phyloP scores from a whole-genome alignment of 2,329 filamentous ascomycete genomes.

The Pseudovirgaria hyperparasitica region DNA sequence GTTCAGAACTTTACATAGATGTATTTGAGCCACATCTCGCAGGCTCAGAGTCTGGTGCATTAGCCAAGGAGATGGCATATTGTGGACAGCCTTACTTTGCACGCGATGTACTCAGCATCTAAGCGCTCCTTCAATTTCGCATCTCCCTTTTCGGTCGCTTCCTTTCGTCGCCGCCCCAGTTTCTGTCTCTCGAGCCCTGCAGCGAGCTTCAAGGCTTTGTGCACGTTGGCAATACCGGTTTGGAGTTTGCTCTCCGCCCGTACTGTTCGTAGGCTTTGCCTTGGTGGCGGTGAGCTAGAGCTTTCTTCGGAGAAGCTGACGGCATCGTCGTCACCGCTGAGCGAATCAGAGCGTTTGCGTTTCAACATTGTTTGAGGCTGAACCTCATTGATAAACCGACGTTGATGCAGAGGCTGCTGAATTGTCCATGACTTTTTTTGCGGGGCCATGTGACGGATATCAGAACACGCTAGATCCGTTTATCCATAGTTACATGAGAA shows the following conservation, averaged over 20 bases:
- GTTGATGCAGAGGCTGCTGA: too few species aligned
- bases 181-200: slow-evolving; percentile 72
- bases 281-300: slow-evolving; percentile 6
- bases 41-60: slow-evolving; percentile 36
- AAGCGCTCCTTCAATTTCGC: slow-evolving; percentile 41
- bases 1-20: slow-evolving; percentile 43
- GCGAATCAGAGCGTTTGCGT: slow-evolving; percentile 16
- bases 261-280: slow-evolving; percentile 11
- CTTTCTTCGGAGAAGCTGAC: slow-evolving; percentile 1
- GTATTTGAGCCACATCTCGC: slow-evolving; percentile 35
- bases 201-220: slow-evolving; percentile 55
- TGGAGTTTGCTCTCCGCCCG: slow-evolving; percentile 34
- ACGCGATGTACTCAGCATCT: slow-evolving; percentile 46
- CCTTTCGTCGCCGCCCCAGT: slow-evolving; percentile 48
- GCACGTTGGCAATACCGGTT: slow-evolving; percentile 44
- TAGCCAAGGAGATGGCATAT: slow-evolving; percentile 1
- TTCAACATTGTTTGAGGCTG: slow-evolving; percentile 15
- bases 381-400: too few species aligned
- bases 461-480: too few species aligned
- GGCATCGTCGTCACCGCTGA: slow-evolving; percentile 1
- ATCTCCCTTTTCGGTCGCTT: slow-evolving; percentile 34
- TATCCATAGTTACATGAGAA: too few species aligned
- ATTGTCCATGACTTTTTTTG: too few species aligned
- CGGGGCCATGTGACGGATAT: too few species aligned
- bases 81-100: slow-evolving; percentile 35